These are phyloP conservation scores for Lecanicillium sp. DNA, from an alignment of 2,329 filamentous ascomycete genomes.

Conservation along the genomic window DNA sequence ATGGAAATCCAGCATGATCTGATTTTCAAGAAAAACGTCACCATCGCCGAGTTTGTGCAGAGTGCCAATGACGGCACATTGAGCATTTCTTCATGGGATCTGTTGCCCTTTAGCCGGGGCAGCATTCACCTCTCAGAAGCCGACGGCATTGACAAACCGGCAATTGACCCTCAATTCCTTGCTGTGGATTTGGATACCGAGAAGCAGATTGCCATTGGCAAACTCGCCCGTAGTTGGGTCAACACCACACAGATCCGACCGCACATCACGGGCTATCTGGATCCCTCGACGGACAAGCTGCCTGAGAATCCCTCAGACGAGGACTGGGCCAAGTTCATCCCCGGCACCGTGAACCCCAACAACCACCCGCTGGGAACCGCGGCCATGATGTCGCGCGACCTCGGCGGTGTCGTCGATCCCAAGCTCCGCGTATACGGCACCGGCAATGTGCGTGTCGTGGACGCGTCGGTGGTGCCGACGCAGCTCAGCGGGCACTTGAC, in stretches of 20 bases:
- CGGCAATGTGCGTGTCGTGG: conserved; percentile 14
- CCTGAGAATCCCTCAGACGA: conserved; percentile 25
- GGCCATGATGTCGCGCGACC: conserved; percentile 8
- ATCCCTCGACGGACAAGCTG: conserved; percentile 19
- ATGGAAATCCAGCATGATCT: conserved; percentile 41
- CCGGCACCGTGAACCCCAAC: conserved; percentile 12
- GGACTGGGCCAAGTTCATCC: conserved; percentile 23
- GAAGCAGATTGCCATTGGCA: conserved; percentile 23
- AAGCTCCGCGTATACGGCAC: conserved; percentile 11
- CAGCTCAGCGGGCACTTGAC: conserved; percentile 15
- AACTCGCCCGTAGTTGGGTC: conserved; percentile 27
- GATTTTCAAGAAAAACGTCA: conserved; percentile 39
- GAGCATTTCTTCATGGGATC: conserved; percentile 31
- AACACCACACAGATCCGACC: conserved; percentile 22
- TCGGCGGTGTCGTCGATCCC: conserved; percentile 12
- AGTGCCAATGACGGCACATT: conserved; percentile 24
- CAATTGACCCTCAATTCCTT: conserved; percentile 32
- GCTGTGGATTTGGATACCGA: conserved; percentile 31
- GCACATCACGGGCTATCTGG: conserved; percentile 17
- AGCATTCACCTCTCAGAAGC: conserved; percentile 34
- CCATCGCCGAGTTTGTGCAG: conserved; percentile 42
- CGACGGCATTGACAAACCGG: conserved; percentile 28
- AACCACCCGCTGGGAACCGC: conserved; percentile 1
- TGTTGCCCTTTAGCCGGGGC: conserved; percentile 35
- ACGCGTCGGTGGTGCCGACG: conserved; percentile 14